Base-by-base conservation (phyloP, 805 yeast genomes). In the Wickerhamomyces bisporus region DNA sequence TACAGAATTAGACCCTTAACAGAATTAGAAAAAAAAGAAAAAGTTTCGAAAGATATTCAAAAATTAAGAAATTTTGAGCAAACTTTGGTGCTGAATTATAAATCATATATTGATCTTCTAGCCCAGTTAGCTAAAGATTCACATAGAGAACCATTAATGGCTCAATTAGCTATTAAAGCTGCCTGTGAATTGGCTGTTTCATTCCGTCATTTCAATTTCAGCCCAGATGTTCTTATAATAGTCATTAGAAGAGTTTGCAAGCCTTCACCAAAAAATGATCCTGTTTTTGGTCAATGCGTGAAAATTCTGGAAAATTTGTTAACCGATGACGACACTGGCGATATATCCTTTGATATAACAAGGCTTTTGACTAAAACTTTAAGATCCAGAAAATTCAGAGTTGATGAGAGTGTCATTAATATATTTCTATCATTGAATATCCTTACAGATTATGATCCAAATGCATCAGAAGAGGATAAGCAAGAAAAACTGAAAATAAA, bases 1-100 rank as follows among this genome's bases (percentile, higher is more conserved):
- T 91, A 91, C 61, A 75, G 80, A 43, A 87, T 91, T 37, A 72
- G 96, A 56, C 83, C 94, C 2, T 67, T 93, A 36, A 71, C 87
- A 3, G 97, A 87, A 14, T 61, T 75, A 0, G 98, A 91, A 59
- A 78, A 77, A 58, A 73, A 76, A 43, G 96, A 87, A 52, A 86
- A 79, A 50, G 95, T 87, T 4, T 67, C 89, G 12, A 85, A 73
- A 54, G 98, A 93, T 16, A 83, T 93, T 25, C 81, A 85, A 14
- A 76, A 72, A 52, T 59, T 84, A 49, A 74, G 98, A 55, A 71
- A 69, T 43, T 88, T 83, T 59, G 98, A 91, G 61, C 93, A 91
- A 57, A 65, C 74, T 2, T 66, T 91, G 38, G 81, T 89, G 7
- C 54, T 70, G 10, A 76, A 81, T 52, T 91, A 88, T 61, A 77